Evolutionary conservation across 495 filamentous ascomycete species (phyloP).

Genomic region (Aeminium ludgeri): DNA sequence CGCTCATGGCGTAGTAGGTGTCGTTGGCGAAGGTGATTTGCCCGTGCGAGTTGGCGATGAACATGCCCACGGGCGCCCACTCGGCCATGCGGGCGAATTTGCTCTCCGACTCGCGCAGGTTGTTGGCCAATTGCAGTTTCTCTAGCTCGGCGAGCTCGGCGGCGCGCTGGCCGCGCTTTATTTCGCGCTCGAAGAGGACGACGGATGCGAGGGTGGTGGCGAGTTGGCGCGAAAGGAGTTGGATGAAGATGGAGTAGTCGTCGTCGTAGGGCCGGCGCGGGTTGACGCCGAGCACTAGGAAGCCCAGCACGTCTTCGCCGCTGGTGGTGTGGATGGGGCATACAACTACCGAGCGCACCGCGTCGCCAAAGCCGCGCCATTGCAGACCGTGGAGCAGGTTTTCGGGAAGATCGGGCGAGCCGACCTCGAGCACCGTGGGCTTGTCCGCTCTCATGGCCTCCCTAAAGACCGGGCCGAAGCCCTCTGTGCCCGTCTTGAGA

Average conservation of each 20-base stretch:
- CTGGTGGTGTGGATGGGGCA: slow-evolving; percentile 56
- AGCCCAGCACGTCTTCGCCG: slow-evolving; percentile 45
- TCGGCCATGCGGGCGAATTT: slow-evolving; percentile 60
- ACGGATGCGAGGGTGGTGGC: slow-evolving; percentile 56
- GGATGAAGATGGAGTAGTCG: slow-evolving; percentile 52
- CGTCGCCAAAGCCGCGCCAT: slow-evolving; percentile 47
- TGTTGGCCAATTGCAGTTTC: slow-evolving; percentile 47
- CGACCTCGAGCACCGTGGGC: slow-evolving; percentile 40
- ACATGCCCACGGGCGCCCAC: slow-evolving; percentile 54
- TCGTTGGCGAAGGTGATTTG: slow-evolving; percentile 55
- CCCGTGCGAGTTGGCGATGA: slow-evolving; percentile 47
- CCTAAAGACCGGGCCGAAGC: slow-evolving; percentile 47
- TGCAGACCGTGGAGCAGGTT: slow-evolving; percentile 43
- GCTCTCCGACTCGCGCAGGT: slow-evolving; percentile 52
- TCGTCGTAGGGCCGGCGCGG: slow-evolving; percentile 51
- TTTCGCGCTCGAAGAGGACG: slow-evolving; percentile 58
- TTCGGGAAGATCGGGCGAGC: slow-evolving; percentile 39
- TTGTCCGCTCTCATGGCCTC: slow-evolving; percentile 45
- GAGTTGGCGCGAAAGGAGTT: slow-evolving; percentile 50
- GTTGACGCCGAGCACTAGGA: slow-evolving; percentile 52
- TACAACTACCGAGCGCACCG: slow-evolving; percentile 45
- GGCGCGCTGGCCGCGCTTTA: slow-evolving; percentile 46
- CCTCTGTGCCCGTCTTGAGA: slow-evolving; percentile 41
- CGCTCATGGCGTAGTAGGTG: slow-evolving; percentile 51
- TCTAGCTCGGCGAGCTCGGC: slow-evolving; percentile 48